Evolutionary conservation across 1,139 yeast genomes (phyloP).

Genomic region (Protomyces lactucae-debilis): DNA sequence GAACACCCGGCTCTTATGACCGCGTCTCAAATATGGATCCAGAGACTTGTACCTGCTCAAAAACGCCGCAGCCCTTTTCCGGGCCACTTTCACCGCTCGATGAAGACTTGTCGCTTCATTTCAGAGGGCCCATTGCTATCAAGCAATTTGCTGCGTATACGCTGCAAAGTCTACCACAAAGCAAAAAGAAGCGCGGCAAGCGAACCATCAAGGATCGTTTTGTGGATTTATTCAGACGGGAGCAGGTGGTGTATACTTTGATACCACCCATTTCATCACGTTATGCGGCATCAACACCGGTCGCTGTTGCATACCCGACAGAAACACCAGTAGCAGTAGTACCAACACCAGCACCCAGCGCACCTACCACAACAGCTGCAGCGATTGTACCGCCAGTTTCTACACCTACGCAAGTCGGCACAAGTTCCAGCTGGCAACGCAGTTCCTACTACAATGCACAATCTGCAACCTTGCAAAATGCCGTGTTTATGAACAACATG

Average conservation of each 20-base stretch:
- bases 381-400: constrained; percentile 29
- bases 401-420: constrained; percentile 37
- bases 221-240: constrained; percentile 54
- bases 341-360: constrained; percentile 30
- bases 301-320: background rate
- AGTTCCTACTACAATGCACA: constrained; percentile 62
- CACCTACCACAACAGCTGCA: constrained; percentile 32
- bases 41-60: constrained; percentile 57
- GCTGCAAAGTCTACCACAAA: constrained; percentile 42
- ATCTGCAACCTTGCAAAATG: constrained; percentile 57
- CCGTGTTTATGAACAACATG: constrained; percentile 74
- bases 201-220: constrained; percentile 45
- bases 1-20: constrained; percentile 65
- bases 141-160: constrained; percentile 73
- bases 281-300: constrained; percentile 34
- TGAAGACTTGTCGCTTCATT: constrained; percentile 86
- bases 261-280: constrained; percentile 55
- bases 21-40: constrained; percentile 69
- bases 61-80: constrained; percentile 51
- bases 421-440: constrained; percentile 59
- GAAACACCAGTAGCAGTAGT: constrained; percentile 21
- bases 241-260: constrained; percentile 56
- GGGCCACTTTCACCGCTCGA: constrained; percentile 79
- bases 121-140: constrained; percentile 84
- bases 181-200: constrained; percentile 40